A percentile compares a stretch with the other conserved stretches of the same genome.
phyloP scores from a whole-genome alignment of 805 yeast species.

The Lachancea thermotolerans region DNA sequence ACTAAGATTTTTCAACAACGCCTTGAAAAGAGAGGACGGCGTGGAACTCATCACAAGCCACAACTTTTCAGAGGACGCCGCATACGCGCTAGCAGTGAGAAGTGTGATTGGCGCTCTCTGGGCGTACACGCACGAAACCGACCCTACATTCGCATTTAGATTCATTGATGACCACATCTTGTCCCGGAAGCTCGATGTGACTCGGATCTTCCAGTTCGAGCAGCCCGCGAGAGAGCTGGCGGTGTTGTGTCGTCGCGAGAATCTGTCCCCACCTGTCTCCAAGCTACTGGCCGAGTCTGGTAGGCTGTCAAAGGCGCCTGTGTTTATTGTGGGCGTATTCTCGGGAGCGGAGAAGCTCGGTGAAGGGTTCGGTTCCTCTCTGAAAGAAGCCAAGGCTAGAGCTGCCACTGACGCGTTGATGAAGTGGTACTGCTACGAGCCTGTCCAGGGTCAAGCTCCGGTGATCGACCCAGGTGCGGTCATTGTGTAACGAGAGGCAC shows the following conservation, averaged over 20 bases:
- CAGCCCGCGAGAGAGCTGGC: constrained; percentile 83
- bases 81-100: constrained; percentile 64
- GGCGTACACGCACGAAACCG: constrained; percentile 42
- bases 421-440: constrained; percentile 88
- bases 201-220: constrained; percentile 68
- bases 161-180: constrained; percentile 72
- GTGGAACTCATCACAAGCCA: constrained; percentile 41
- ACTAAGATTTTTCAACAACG: constrained; percentile 42
- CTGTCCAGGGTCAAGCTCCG: constrained; percentile 57
- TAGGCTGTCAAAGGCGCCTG: constrained; percentile 73
- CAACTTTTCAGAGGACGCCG: constrained; percentile 28
- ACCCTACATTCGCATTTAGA: constrained; percentile 54
- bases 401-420: constrained; percentile 87
- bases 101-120: constrained; percentile 79
- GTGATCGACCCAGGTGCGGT: constrained; percentile 41
- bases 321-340: constrained; percentile 87
- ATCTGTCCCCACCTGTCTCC: constrained; percentile 66
- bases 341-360: constrained; percentile 78
- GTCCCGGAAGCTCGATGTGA: constrained; percentile 73
- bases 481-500: constrained; percentile 28
- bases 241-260: constrained; percentile 67
- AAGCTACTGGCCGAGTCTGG: constrained; percentile 92
- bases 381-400: constrained; percentile 86
- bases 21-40: constrained; percentile 39
- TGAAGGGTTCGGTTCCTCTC: constrained; percentile 88